These are phyloP conservation scores for Aspergillus viridinutans DNA, from an alignment of 2,329 filamentous ascomycete species.

Conservation along the genomic window DNA sequence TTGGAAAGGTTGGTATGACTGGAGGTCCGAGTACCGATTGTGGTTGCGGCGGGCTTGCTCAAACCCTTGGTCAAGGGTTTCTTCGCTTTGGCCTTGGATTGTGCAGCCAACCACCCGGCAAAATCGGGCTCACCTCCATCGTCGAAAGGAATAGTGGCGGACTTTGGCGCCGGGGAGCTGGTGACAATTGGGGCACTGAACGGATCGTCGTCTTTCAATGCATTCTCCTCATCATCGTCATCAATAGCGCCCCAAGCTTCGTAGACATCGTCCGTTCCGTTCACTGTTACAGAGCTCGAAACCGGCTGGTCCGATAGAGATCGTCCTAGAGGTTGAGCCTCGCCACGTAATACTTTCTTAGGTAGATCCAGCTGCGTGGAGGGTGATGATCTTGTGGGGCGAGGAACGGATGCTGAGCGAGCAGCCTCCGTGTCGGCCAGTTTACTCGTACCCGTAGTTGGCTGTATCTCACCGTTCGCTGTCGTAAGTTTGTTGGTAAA, in stretches of 20 bases:
- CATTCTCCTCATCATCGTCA: conserved; percentile 51
- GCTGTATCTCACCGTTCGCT: conserved; percentile 80
- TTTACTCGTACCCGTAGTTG: conserved; percentile 47
- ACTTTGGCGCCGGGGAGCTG: conserved; percentile 23
- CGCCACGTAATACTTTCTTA: conserved; percentile 21
- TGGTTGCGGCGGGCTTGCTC: conserved; percentile 51
- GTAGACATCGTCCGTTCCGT: conserved; percentile 56
- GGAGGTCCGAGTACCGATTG: conserved; percentile 35
- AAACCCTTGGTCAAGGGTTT: conserved; percentile 82
- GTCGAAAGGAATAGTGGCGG: conserved; percentile 59
- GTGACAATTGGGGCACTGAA: conserved; percentile 32
- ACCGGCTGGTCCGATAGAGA: conserved; percentile 40
- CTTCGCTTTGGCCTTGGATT: conserved; percentile 67
- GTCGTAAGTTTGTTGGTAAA: conserved; percentile 91
- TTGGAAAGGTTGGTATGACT: conserved; percentile 39
- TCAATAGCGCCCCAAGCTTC: conserved; percentile 71
- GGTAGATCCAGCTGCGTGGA: conserved; percentile 19
- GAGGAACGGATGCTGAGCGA: conserved; percentile 49
- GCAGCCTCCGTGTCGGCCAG: conserved; percentile 39
- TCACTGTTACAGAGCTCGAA: conserved; percentile 44
- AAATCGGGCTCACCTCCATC: conserved; percentile 91
- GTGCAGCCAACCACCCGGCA: conserved; percentile 87
- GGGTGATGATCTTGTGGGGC: conserved; percentile 31
- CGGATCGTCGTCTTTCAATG: conserved; percentile 43
- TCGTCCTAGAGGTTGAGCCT: conserved; percentile 28